Evolutionary conservation across 495 filamentous ascomycete species (phyloP), one percentile per base, ranked within the genome.

Genomic region (Hypoxylon intermedium): DNA sequence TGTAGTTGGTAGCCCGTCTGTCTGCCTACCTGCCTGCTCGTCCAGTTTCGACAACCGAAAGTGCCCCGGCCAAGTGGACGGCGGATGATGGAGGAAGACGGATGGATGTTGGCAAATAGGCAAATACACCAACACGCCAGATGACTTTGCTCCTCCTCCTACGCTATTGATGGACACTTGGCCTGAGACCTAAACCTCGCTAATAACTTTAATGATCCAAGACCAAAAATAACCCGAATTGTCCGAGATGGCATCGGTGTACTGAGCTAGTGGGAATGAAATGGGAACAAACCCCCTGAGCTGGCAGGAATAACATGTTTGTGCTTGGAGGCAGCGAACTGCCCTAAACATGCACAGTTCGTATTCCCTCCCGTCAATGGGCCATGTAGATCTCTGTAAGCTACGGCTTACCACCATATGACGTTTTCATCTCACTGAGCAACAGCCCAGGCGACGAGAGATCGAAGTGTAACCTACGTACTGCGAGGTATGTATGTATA

Each of bases 111-210:
- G 24, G 7, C n/a, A n/a, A n/a, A n/a, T n/a, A n/a, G n/a, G n/a
- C n/a, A n/a, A n/a, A n/a, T n/a, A n/a, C n/a, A n/a, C n/a, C n/a
- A n/a, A n/a, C n/a, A n/a, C n/a, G n/a, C n/a, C n/a, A n/a, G n/a
- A n/a, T n/a, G n/a, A n/a, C n/a, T 4, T 52, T 20, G 9, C 18
- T 38, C 38, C 13, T 21, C 36, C 40, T 50, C 41, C 47, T 38
- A 63, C n/a, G n/a, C 57, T 57, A 57, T 51, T 53, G 20, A 57
- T n/a, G n/a, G 41, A 57, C 33, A 53, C 58, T 21, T 44, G 51
- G 45, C 24, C 55, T 54, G 33, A 42, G 43, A 9, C 26, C 26
- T 2, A 19, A 34, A 15, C 7, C 3, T 16, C 26, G 7, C 24
- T 3, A 26, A 26, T 28, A 41, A 37, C 15, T 48, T 51, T 15